Conservation (phyloP, 257 asterid species). For the Solanum tacnaense region DNA sequence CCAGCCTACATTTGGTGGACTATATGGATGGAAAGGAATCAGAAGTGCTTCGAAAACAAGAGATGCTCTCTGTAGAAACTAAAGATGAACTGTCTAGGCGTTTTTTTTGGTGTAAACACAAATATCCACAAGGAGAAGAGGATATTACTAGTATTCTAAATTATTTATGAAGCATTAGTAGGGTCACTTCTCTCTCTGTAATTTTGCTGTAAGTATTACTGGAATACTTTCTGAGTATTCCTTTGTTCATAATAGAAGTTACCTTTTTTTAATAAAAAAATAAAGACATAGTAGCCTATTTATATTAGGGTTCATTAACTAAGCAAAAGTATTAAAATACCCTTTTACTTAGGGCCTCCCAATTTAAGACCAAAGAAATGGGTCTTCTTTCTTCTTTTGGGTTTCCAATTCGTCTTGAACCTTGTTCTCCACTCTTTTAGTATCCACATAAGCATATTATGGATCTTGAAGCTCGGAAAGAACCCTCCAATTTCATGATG, state of each 20-base stretch:
- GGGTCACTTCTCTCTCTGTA: background rate
- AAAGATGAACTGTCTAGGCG: background rate
- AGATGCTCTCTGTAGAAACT: background rate
- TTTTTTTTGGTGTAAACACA: background rate
- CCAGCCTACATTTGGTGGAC: background rate
- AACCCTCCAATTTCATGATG: background rate
- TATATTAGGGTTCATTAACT: background rate
- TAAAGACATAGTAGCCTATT: background rate
- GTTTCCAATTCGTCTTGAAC: background rate
- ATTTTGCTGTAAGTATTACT: background rate
- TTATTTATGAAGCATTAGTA: background rate
- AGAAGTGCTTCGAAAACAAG: background rate
- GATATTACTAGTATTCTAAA: background rate
- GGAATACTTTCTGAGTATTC: background rate
- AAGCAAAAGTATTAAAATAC: background rate
- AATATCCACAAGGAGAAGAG: background rate
- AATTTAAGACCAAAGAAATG: background rate
- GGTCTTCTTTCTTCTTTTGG: background rate
- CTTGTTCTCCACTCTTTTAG: background rate
- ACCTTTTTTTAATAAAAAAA: background rate
- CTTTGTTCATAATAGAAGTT: background rate
- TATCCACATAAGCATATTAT: background rate
- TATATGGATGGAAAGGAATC: background rate
- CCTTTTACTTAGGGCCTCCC: background rate
- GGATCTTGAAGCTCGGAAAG: background rate